These are phyloP conservation scores for Malus orientalis DNA, from an alignment of 306 rosid species.

Conservation along the genomic window DNA sequence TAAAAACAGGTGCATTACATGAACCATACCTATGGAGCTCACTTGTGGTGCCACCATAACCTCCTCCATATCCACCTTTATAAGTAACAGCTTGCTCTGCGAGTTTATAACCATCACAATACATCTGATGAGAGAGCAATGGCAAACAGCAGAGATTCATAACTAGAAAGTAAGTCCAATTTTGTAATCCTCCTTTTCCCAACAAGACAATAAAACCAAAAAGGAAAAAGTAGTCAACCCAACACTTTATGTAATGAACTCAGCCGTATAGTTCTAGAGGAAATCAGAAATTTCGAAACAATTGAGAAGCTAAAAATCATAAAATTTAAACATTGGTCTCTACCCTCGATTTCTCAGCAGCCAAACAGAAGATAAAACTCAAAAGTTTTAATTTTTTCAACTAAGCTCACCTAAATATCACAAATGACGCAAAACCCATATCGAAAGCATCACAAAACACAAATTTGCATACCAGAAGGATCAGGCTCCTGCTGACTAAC, in stretches of 20 bases:
- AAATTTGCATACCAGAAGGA: slow-evolving; percentile 37
- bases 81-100: slow-evolving; percentile 62
- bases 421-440: slow-evolving; percentile 7
- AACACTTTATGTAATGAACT: not conserved
- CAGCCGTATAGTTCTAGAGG: not conserved
- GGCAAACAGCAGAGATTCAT: not conserved
- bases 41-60: slow-evolving; percentile 30
- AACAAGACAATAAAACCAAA: not conserved
- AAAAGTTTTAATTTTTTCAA: not conserved
- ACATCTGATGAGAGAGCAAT: not conserved
- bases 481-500: slow-evolving; percentile 55
- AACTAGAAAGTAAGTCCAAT: not conserved
- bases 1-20: not conserved
- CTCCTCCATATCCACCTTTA: slow-evolving; percentile 67
- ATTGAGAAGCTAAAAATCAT: not conserved
- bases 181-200: not conserved
- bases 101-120: slow-evolving; percentile 5
- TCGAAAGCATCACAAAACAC: not conserved
- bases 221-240: not conserved
- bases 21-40: slow-evolving; percentile 48
- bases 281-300: not conserved
- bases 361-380: not conserved
- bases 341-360: not conserved
- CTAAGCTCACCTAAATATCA: not conserved
- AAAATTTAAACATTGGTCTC: not conserved